These are phyloP conservation scores for Candida germanica DNA, from an alignment of 805 yeast species.

Conservation along the genomic window DNA sequence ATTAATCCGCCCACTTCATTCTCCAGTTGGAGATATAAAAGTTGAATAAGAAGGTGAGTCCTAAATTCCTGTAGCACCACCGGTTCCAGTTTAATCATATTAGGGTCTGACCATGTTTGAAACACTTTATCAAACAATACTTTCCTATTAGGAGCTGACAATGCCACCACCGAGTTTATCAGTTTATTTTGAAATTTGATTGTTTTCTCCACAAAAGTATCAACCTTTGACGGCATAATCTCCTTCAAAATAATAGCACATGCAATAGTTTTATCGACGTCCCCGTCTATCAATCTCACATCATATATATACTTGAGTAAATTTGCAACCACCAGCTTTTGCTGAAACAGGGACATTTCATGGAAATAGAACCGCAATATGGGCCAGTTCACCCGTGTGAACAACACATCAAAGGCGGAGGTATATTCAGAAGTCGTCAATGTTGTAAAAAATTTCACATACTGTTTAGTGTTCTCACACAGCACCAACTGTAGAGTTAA, in stretches of 20 bases:
- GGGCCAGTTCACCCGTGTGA: slow-evolving; percentile 19
- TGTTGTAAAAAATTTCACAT: slow-evolving; percentile 11
- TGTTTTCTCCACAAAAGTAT: slow-evolving; percentile 19
- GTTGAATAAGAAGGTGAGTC: slow-evolving; percentile 46
- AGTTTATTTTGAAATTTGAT: slow-evolving; percentile 13
- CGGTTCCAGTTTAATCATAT: slow-evolving; percentile 38
- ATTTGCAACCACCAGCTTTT: slow-evolving; percentile 18
- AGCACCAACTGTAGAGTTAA: slow-evolving; percentile 6
- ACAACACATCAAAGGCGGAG: slow-evolving; percentile 21
- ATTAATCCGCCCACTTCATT: not conserved
- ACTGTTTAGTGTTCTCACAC: not conserved
- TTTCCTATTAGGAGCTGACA: slow-evolving; percentile 2
- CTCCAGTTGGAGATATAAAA: slow-evolving; percentile 10
- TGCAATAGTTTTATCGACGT: slow-evolving; percentile 4
- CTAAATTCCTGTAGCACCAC: slow-evolving; percentile 43
- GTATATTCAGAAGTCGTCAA: slow-evolving; percentile 18
- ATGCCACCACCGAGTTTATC: slow-evolving; percentile 17
- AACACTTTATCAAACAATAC: slow-evolving; percentile 4
- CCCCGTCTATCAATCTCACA: slow-evolving; percentile 4
- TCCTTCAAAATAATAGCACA: not conserved
- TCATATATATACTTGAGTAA: slow-evolving; percentile 13
- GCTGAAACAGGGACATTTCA: slow-evolving; percentile 26
- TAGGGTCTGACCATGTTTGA: slow-evolving; percentile 24
- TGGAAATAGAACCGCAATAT: slow-evolving; percentile 13
- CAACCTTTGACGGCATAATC: slow-evolving; percentile 5